phyloP scores from a whole-genome alignment of 345 rosid species.

The Linum usitatissimum region DNA sequence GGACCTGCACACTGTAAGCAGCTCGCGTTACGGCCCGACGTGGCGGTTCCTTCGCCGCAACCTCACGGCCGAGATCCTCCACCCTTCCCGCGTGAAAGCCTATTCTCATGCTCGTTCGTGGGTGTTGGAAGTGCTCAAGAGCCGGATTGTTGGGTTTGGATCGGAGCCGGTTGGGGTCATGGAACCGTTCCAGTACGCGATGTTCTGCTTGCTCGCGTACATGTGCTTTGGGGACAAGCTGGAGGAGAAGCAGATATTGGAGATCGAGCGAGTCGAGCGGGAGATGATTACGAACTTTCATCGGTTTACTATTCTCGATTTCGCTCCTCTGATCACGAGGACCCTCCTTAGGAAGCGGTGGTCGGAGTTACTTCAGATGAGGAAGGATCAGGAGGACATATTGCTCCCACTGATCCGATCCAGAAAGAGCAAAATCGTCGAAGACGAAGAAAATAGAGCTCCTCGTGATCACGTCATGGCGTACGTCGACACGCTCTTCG shows the following conservation, averaged over 20 bases:
- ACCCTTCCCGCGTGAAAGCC: not conserved
- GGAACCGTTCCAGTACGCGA: not conserved
- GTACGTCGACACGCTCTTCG: not conserved
- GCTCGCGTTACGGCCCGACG: conserved; percentile 11
- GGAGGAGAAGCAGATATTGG: conserved; percentile 6
- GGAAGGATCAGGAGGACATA: not conserved
- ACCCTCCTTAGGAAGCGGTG: conserved; percentile 9
- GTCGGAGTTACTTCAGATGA: conserved; percentile 6
- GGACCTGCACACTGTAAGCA: not conserved
- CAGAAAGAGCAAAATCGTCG: no score
- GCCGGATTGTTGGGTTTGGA: not conserved
- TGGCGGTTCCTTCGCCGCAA: conserved; percentile 19
- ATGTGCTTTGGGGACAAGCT: conserved; percentile 21
- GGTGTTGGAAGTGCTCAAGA: not conserved
- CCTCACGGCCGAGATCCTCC: not conserved
- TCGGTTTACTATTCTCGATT: not conserved
- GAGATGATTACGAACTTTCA: not conserved
- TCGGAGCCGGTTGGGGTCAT: not conserved
- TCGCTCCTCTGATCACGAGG: conserved; percentile 7
- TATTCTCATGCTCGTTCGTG: not conserved
- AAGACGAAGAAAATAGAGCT: not conserved
- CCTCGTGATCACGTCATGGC: not conserved
- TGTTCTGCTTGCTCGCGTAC: conserved; percentile 13
- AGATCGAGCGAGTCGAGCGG: conserved; percentile 12
- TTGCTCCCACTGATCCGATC: conserved; percentile 11